Conservation (phyloP, 176 grass and related monocot genomes). For the Poa pratensis region DNA sequence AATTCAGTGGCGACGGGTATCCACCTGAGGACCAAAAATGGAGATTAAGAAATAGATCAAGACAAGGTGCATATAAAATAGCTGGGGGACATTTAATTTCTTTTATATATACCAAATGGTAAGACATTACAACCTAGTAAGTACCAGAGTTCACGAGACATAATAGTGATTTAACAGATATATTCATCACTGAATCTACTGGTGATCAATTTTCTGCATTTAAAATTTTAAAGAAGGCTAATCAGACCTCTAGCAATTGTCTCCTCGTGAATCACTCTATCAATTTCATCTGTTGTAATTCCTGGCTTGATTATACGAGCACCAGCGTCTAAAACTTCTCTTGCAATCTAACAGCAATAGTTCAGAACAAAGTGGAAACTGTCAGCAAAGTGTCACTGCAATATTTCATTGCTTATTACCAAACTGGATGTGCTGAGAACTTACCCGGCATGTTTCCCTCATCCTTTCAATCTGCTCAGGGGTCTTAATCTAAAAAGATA, state of each 20-base stretch:
- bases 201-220: slow-evolving; percentile 24
- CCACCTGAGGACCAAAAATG: slow-evolving; percentile 68
- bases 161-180: slow-evolving; percentile 13
- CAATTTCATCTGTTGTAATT: slow-evolving; percentile 99
- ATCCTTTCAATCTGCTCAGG: slow-evolving; percentile 91
- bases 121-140: slow-evolving; percentile 5
- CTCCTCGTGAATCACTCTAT: slow-evolving; percentile 92
- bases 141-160: background rate
- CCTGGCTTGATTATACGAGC: slow-evolving; percentile 85
- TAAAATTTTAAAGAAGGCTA: slow-evolving; percentile 28
- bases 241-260: slow-evolving; percentile 84
- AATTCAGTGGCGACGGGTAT: slow-evolving; percentile 97
- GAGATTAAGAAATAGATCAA: slow-evolving; percentile 30
- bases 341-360: slow-evolving; percentile 70
- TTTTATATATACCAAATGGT: background rate
- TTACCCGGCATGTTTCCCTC: slow-evolving; percentile 98
- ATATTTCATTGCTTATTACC: background rate
- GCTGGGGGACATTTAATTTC: slow-evolving; percentile 17
- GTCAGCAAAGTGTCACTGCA: slow-evolving; percentile 1
- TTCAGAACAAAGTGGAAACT: slow-evolving; percentile 16
- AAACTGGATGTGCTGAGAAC: slow-evolving; percentile 28
- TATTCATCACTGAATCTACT: slow-evolving; percentile 21
- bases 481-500: slow-evolving; percentile 79
- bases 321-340: slow-evolving; percentile 93
- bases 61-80: slow-evolving; percentile 31